Evolutionary conservation across 1,139 yeast species (phyloP).

Genomic region (Magnusiomyces ingens): DNA sequence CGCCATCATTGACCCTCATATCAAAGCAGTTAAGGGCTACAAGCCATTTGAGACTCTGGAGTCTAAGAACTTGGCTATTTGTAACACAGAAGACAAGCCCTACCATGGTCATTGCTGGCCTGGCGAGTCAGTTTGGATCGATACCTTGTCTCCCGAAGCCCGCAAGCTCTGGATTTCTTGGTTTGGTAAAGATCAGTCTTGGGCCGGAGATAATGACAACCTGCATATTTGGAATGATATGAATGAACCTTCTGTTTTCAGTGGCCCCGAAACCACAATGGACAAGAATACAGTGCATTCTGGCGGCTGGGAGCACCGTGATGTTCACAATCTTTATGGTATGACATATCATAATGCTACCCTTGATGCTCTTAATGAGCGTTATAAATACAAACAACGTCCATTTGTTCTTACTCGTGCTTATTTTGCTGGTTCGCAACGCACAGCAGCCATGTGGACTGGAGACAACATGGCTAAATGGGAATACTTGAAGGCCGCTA

Average conservation of each 20-base stretch:
- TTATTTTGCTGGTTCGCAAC: conserved; percentile 84
- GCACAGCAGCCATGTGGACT: conserved; percentile 93
- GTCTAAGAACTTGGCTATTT: conserved; percentile 38
- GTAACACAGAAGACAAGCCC: conserved; percentile 43
- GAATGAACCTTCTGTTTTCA: conserved; percentile 95
- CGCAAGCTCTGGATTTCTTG: conserved; percentile 52
- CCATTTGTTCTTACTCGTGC: conserved; percentile 90
- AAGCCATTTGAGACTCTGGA: conserved; percentile 50
- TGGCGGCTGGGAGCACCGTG: conserved; percentile 85
- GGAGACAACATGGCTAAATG: conserved; percentile 94
- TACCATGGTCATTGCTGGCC: conserved; percentile 97
- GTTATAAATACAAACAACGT: conserved; percentile 50
- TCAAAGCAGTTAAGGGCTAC: conserved; percentile 56
- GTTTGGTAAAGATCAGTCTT: conserved; percentile 37
- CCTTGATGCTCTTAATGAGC: conserved; percentile 50
- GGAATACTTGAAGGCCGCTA: conserved; percentile 73
- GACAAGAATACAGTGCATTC: conserved; percentile 74
- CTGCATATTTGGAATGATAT: conserved; percentile 93
- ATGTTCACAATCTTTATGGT: conserved; percentile 83
- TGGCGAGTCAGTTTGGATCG: conserved; percentile 92
- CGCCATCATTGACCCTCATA: conserved; percentile 85
- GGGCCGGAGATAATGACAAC: conserved; percentile 53
- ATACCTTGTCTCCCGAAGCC: conserved; percentile 63
- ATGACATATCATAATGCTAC: conserved; percentile 76
- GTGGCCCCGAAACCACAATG: conserved; percentile 89